Conservation (phyloP, 2,329 filamentous ascomycete genomes). For the Endothia cerciana region DNA sequence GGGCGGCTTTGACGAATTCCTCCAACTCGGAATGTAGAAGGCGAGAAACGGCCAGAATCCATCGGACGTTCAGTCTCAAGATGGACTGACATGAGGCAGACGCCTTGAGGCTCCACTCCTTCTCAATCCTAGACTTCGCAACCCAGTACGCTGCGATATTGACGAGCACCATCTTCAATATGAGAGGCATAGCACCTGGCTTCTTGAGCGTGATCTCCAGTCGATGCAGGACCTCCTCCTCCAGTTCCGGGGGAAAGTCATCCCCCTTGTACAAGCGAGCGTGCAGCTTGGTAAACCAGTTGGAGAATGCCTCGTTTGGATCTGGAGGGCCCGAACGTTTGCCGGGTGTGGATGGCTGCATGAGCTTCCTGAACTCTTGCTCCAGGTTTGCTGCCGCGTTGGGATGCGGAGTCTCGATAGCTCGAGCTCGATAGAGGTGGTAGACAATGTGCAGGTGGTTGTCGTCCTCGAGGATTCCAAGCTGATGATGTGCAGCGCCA, state of each 20-base stretch:
- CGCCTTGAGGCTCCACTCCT: constrained; percentile 49
- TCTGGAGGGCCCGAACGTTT: constrained; percentile 48
- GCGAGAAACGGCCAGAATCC: constrained; percentile 73
- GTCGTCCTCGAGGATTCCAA: constrained; percentile 80
- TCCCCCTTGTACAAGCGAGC: constrained; percentile 81
- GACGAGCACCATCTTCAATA: constrained; percentile 81
- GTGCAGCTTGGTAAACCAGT: constrained; percentile 86
- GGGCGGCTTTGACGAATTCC: constrained; percentile 49
- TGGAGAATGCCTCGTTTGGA: constrained; percentile 66
- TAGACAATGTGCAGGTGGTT: constrained; percentile 87
- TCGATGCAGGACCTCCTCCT: constrained; percentile 82
- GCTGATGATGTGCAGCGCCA: constrained; percentile 85
- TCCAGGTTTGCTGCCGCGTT: constrained; percentile 77
- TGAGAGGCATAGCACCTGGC: constrained; percentile 62
- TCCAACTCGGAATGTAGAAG: constrained; percentile 72
- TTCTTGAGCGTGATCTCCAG: constrained; percentile 74
- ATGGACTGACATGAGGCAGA: constrained; percentile 65
- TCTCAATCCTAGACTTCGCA: constrained; percentile 62
- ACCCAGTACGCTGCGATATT: constrained; percentile 85
- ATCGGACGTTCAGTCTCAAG: constrained; percentile 77
- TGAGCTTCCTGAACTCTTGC: constrained; percentile 69
- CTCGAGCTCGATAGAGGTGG: constrained; percentile 83
- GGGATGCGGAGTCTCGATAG: constrained; percentile 73
- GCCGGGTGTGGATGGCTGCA: constrained; percentile 42
- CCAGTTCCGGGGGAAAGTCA: constrained; percentile 76